Percentiles rank a stretch among this genome's conserved stretches.
These are phyloP conservation scores for Amaranthus palmeri DNA, from an alignment of 148 eudicot species.

Conservation along the genomic window DNA sequence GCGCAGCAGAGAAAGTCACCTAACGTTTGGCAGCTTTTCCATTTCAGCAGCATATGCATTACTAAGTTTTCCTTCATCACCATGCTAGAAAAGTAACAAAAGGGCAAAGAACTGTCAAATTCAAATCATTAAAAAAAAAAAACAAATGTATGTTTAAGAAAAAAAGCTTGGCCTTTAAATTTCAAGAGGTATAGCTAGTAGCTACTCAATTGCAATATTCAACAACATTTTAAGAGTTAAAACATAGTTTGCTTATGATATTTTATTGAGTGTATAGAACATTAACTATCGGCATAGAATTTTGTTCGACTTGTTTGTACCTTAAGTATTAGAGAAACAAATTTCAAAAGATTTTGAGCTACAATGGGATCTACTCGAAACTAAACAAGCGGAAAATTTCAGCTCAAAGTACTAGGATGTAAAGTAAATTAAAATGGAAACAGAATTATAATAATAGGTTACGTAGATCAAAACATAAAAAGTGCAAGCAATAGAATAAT, in stretches of 20 bases:
- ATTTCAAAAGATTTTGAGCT: background rate
- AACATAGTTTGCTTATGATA: background rate
- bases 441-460: too few relatives aligned
- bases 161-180: background rate
- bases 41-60: slow-evolving; percentile 74
- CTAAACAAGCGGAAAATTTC: background rate
- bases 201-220: background rate
- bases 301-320: background rate
- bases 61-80: slow-evolving; percentile 77
- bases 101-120: background rate
- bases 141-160: background rate
- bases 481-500: too few relatives aligned
- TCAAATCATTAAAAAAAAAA: slow-evolving; percentile 5
- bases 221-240: background rate
- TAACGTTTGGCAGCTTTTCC: slow-evolving; percentile 80
- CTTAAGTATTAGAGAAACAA: background rate
- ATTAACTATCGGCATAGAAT: background rate
- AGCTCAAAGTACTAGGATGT: background rate
- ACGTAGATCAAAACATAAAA: too few relatives aligned
- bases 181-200: background rate
- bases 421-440: too few relatives aligned
- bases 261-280: background rate
- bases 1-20: slow-evolving; percentile 46
- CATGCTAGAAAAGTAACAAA: slow-evolving; percentile 49
- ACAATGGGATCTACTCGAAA: background rate